These are phyloP conservation scores for Pleurotus tuoliensis DNA, from an alignment of 768 basidiomycete species.

Conservation along the genomic window DNA sequence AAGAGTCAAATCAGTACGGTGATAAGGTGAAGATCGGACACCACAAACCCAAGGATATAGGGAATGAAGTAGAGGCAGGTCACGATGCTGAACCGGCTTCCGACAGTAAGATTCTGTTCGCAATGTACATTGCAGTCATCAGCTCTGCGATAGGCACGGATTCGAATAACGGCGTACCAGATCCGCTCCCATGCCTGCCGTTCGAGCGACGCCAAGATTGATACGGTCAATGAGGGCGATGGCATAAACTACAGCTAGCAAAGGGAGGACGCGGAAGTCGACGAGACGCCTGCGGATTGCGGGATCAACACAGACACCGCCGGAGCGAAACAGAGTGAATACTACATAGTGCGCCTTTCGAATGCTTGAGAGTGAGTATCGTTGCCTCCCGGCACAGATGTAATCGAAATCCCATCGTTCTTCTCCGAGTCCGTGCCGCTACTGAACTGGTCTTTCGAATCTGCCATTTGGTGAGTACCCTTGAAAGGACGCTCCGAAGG, in stretches of 20 bases:
- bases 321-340: not conserved
- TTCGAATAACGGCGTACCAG: constrained; percentile 19
- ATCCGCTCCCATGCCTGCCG: constrained; percentile 40
- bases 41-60: constrained; percentile 37
- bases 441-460: constrained; percentile 5
- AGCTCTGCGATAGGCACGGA: not conserved
- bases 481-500: not conserved
- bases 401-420: constrained; percentile 15
- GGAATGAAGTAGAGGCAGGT: constrained; percentile 42
- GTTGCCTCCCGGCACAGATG: constrained; percentile 11
- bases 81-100: constrained; percentile 35
- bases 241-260: constrained; percentile 36
- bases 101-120: constrained; percentile 27
- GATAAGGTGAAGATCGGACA: not conserved
- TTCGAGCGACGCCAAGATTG: constrained; percentile 38
- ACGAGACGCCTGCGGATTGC: constrained; percentile 29
- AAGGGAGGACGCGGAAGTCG: constrained; percentile 39
- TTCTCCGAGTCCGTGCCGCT: not conserved
- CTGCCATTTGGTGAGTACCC: not conserved
- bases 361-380: constrained; percentile 20
- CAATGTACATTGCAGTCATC: constrained; percentile 2
- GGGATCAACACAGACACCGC: not conserved
- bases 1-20: not conserved
- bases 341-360: constrained; percentile 35
- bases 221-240: constrained; percentile 42